Evolutionary conservation across 495 filamentous ascomycete genomes (phyloP), one percentile per base, ranked within the genome.

Genomic region (Penicillium longicatenatum): DNA sequence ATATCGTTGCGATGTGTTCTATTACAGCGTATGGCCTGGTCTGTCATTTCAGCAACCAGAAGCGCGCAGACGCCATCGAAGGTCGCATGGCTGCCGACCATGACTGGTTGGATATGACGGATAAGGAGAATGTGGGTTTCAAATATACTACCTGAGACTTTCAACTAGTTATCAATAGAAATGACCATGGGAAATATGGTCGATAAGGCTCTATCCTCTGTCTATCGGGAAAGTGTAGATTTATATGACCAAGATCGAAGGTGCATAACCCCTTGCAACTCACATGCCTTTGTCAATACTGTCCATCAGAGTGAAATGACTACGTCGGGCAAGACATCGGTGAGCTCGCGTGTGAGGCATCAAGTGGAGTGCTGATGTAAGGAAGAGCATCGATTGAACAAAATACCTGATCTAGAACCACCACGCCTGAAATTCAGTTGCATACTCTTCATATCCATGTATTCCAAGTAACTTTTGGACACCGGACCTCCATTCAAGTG

Each of bases 41-140:
- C 19, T 52, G 30, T 14, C 20, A 41, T 52, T 7, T 11, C 11
- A 22, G 17, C 20, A 52, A 52, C 21, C 26, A 24, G 4, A 9
- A 19, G 19, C 33, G 50, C 4, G 14, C 31, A 7, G 50, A 52
- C 4, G 50, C 50, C 0, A 52, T 52, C 26, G 33, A 52, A 41
- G 41, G 33, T 26, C 50, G 22, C 9, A 20, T 52, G 17, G 31
- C 50, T 17, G 33, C 50, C 6, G 50, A 52, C 20, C 35, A 52
- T 11, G 50, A 41, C 33, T 52, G 50, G 50, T 17, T 52, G 6
- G 50, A 41, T 22, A 9, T 41, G 30, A 52, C 50, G 3, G 50
- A 41, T 31, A 52, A 41, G 29, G 50, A 52, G 50, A 52, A 39
- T 42, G 31, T 8, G 12, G 33, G 30, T 5, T 52, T 52, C 21